A percentile compares a stretch with the other conserved stretches of the same genome.
These are phyloP conservation scores for Selenicereus undatus DNA, from an alignment of 148 eudicot genomes.

Conservation along the genomic window DNA sequence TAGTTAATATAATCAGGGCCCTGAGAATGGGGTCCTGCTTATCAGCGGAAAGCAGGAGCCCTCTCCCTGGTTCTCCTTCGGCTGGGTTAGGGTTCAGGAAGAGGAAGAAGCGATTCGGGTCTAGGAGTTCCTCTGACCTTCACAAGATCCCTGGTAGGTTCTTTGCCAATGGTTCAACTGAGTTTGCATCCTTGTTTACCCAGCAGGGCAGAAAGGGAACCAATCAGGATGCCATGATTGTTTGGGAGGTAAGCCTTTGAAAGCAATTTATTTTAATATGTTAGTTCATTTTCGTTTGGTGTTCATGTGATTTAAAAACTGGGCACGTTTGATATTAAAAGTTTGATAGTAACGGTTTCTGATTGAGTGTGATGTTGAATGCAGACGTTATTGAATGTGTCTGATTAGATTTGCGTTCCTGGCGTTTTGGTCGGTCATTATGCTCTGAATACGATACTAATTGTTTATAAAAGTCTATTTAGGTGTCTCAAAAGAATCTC, in stretches of 20 bases:
- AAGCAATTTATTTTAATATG: background rate
- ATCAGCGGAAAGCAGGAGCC: slow-evolving; percentile 84
- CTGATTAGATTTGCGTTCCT: background rate
- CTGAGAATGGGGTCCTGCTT: slow-evolving; percentile 99
- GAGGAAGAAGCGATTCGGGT: slow-evolving; percentile 51
- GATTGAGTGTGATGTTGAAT: background rate
- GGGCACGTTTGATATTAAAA: background rate
- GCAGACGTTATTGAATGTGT: background rate
- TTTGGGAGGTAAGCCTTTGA: slow-evolving; percentile 74
- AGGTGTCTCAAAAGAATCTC: background rate
- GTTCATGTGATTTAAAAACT: background rate
- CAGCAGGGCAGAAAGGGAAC: slow-evolving; percentile 94
- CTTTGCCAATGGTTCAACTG: slow-evolving; percentile 69
- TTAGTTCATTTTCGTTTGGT: background rate
- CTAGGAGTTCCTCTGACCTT: slow-evolving; percentile 59
- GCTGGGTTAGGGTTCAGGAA: slow-evolving; percentile 45
- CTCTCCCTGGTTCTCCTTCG: slow-evolving; percentile 48
- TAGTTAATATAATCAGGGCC: slow-evolving; percentile 85
- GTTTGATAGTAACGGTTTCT: background rate
- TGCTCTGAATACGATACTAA: background rate
- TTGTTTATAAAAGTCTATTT: background rate
- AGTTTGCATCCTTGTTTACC: slow-evolving; percentile 71
- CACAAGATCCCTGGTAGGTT: slow-evolving; percentile 60
- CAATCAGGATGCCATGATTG: slow-evolving; percentile 98
- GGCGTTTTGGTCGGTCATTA: background rate